These are phyloP conservation scores for Pulveroboletus sp. DNA, from an alignment of 768 basidiomycete species.

Conservation along the genomic window DNA sequence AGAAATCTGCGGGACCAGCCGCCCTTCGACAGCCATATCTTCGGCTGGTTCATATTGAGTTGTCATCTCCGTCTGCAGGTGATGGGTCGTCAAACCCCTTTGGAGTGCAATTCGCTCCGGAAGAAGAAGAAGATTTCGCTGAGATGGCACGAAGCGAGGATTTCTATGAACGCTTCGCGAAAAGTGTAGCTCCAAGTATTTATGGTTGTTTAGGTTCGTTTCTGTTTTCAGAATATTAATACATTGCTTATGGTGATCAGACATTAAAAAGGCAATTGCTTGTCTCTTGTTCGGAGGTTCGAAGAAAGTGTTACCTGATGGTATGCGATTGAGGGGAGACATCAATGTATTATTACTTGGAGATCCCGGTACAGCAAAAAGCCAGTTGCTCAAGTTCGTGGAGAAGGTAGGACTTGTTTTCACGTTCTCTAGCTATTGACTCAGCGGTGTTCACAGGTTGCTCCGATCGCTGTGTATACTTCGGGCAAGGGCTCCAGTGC, in stretches of 20 bases:
- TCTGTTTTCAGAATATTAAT: neutral
- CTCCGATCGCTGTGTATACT: conserved; percentile 97
- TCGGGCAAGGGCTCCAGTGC: conserved; percentile 98
- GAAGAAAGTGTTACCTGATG: conserved; percentile 94
- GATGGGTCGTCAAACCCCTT: conserved; percentile 77
- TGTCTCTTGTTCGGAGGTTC: conserved; percentile 97
- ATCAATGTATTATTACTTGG: conserved; percentile 96
- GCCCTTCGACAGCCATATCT: conserved; percentile 94
- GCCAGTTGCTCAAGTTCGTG: conserved; percentile 96
- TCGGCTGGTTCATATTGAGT: conserved; percentile 86
- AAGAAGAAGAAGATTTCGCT: conserved; percentile 96
- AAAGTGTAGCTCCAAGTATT: conserved; percentile 94
- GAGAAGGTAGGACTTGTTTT: conserved; percentile 61
- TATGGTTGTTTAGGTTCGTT: conserved; percentile 81
- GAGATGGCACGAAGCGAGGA: conserved; percentile 84
- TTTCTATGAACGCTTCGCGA: conserved; percentile 91
- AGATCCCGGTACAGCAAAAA: conserved; percentile 98
- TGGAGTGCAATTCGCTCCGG: conserved; percentile 83
- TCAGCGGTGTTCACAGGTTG: conserved; percentile 52
- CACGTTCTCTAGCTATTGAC: neutral
- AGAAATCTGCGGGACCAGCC: conserved; percentile 81
- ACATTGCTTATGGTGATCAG: conserved; percentile 37
- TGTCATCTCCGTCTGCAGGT: conserved; percentile 74
- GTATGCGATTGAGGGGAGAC: conserved; percentile 94
- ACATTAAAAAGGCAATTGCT: conserved; percentile 96